phyloP scores from a whole-genome alignment of 2,329 filamentous ascomycete species.

The Cytospora paraplurivora region DNA sequence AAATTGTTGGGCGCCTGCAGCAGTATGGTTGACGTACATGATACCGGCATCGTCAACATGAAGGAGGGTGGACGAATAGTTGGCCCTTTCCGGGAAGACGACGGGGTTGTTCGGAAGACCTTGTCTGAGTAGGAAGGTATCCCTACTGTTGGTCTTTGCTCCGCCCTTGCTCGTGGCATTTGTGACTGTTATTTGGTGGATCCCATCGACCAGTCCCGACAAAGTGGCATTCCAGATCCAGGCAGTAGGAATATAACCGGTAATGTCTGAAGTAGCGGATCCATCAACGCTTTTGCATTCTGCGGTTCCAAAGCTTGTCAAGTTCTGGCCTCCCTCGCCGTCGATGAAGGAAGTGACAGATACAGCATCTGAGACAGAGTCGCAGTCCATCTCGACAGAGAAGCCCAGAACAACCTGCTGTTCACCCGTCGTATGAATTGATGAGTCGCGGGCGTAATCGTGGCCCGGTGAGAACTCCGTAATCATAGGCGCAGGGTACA shows the following conservation, averaged over 20 bases:
- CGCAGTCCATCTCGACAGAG: slow-evolving; percentile 61
- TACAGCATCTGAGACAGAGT: slow-evolving; percentile 50
- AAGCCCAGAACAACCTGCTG: slow-evolving; percentile 55
- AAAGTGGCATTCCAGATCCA: slow-evolving; percentile 48
- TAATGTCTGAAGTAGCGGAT: slow-evolving; percentile 40
- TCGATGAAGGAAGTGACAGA: slow-evolving; percentile 56
- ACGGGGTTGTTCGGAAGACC: slow-evolving; percentile 60
- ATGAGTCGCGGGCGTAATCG: slow-evolving; percentile 52
- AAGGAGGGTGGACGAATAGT: slow-evolving; percentile 53
- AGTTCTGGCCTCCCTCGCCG: slow-evolving; percentile 24
- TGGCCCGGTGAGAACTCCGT: slow-evolving; percentile 63
- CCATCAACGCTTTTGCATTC: slow-evolving; percentile 14
- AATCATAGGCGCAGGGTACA: slow-evolving; percentile 55
- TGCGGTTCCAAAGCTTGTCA: slow-evolving; percentile 15
- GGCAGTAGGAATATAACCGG: slow-evolving; percentile 53
- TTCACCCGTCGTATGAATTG: slow-evolving; percentile 37
- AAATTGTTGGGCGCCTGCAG: slow-evolving; percentile 61
- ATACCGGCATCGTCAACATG: slow-evolving; percentile 38
- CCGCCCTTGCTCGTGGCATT: slow-evolving; percentile 50
- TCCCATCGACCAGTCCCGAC: slow-evolving; percentile 54
- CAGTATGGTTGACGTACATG: slow-evolving; percentile 56
- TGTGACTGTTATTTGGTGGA: slow-evolving; percentile 58
- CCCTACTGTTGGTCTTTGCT: slow-evolving; percentile 51
- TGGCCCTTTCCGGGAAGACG: slow-evolving; percentile 55
- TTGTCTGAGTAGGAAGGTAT: slow-evolving; percentile 59